phyloP scores from a whole-genome alignment of 23 red algal genomes.

The Agarophyton chilense region DNA sequence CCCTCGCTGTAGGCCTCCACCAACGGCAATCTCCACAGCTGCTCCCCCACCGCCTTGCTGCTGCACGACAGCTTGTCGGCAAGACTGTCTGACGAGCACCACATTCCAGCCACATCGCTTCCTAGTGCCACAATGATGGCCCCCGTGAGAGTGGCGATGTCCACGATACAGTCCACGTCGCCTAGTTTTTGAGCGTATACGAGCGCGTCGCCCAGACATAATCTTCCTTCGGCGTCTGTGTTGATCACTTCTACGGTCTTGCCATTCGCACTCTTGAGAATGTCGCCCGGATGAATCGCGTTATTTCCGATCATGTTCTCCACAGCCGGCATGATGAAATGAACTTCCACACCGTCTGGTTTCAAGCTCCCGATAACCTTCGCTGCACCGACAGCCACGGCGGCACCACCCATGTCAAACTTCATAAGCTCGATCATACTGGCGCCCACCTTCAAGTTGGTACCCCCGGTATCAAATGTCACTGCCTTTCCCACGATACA shows the following conservation, averaged over 20 bases:
- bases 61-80: conserved; percentile 58
- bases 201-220: conserved; percentile 93
- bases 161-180: conserved; percentile 85
- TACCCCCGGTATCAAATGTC: conserved; percentile 95
- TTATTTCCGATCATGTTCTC: conserved; percentile 93
- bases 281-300: conserved; percentile 93
- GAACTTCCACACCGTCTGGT: conserved; percentile 86
- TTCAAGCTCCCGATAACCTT: conserved; percentile 85
- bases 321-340: conserved; percentile 93
- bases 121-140: conserved; percentile 93
- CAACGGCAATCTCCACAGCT: conserved; percentile 93
- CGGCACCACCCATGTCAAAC: conserved; percentile 96
- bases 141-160: conserved; percentile 95
- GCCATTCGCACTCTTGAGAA: conserved; percentile 90
- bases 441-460: conserved; percentile 90
- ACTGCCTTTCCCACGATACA: conserved; percentile 94
- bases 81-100: conserved; percentile 76
- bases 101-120: conserved; percentile 89
- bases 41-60: conserved; percentile 66
- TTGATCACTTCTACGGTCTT: conserved; percentile 95
- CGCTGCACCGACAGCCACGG: conserved; percentile 81
- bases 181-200: conserved; percentile 92
- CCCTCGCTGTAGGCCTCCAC: conserved; percentile 84
- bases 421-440: conserved; percentile 99
- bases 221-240: conserved; percentile 90